Evolutionary conservation across 495 filamentous ascomycete genomes (phyloP).

Genomic region (Hyphodiscus hymeniophilus): DNA sequence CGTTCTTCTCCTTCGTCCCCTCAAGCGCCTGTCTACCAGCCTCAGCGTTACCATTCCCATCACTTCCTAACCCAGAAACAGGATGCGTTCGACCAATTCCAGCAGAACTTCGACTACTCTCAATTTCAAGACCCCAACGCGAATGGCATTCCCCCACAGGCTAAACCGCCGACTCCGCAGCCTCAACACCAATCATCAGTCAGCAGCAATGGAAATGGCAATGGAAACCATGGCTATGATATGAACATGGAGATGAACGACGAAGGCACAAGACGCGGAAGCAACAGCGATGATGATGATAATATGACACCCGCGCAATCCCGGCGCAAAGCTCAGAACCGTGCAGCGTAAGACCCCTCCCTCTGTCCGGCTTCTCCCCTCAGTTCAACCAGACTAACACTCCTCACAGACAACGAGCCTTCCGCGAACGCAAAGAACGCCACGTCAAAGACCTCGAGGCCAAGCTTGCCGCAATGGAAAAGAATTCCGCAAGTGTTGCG

Average conservation of each 20-base stretch:
- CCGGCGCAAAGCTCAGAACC: conserved; percentile 88
- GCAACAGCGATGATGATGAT: conserved; percentile 39
- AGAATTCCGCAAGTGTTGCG: conserved; percentile 32
- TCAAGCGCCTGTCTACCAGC: conserved; percentile 9
- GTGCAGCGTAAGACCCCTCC: conserved; percentile 76
- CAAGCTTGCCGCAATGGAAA: conserved; percentile 54
- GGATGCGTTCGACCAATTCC: conserved; percentile 34
- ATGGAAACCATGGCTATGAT: conserved; percentile 10
- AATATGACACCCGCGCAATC: conserved; percentile 71
- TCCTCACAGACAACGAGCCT: conserved; percentile 73
- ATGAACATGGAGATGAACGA: conserved; percentile 10
- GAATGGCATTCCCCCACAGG: conserved; percentile 1
- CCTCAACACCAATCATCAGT: conserved; percentile 13
- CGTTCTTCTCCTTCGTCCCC: conserved; percentile 14
- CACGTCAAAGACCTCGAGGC: conserved; percentile 88
- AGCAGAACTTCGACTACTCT: conserved; percentile 33
- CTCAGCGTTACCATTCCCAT: neutral
- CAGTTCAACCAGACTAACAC: neutral
- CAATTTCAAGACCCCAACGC: conserved; percentile 6
- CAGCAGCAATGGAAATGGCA: conserved; percentile 1
- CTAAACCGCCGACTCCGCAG: conserved; percentile 12
- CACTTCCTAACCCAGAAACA: conserved; percentile 14
- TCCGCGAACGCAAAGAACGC: conserved; percentile 91
- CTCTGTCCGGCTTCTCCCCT: conserved; percentile 1
- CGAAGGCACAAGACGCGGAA: conserved; percentile 11